Base-by-base conservation (phyloP, 2,329 filamentous ascomycete genomes). In the Cladosporium halotolerans region DNA sequence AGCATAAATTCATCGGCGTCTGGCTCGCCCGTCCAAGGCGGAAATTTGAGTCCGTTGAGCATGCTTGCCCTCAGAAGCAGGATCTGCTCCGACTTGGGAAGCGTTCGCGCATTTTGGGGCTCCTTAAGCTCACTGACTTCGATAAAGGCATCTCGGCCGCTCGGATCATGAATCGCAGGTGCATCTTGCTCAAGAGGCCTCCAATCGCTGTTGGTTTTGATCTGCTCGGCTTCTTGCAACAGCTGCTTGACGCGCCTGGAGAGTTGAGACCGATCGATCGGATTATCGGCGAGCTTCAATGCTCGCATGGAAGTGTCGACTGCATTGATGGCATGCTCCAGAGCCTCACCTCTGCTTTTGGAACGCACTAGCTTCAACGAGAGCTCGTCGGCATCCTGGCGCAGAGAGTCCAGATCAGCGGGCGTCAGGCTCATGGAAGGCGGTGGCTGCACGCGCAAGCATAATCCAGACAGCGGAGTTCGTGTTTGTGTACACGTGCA, bases 291-390 rank as follows among this genome's bases (percentile, higher is more conserved):
- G 55, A 87, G 74, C 55, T 76, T 77, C 50, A 88, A 74, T 2
- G 88, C 88, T 63, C 82, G 81, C 83, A 96, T 88, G 61, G 93
- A 91, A 47, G 86, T 74, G 67, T 96, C 89, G 18, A 84, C 86
- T 4, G 87, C 88, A 58, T 79, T 75, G 64, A 96, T 89, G 39
- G 43, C 51, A 38, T 41, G 19, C 68, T 66, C 50, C 41, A 55
- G 31, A 8, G 49, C 53, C 41, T 50, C 54, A 40, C 45, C 57
- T 46, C 60, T 57, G 54, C 56, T 63, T 45, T 51, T 53, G 38
- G 62, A 57, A 14, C 54, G 55, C n/a, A 45, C 54, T 28, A 64
- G 55, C 49, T 62, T 57, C 18, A 53, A 41, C 10, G 56, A 49
- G 31, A 59, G 55, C 46, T 57, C 58, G 32, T 59, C 57, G 33